Evolutionary conservation across 345 rosid genomes (phyloP).

Genomic region (Euphorbia tirucalli): DNA sequence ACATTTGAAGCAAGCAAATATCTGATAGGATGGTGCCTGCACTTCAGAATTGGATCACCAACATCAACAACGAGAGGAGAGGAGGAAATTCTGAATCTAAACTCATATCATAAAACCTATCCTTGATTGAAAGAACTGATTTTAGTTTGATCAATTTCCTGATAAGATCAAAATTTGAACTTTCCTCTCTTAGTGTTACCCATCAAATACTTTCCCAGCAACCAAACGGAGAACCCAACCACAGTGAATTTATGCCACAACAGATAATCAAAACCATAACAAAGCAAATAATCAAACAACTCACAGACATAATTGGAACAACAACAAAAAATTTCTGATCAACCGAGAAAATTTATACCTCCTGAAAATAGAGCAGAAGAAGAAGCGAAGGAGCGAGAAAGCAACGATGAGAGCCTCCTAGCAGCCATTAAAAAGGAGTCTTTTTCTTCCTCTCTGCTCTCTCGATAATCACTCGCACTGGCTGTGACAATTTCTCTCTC

Average conservation of each 20-base stretch:
- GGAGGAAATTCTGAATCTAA: background rate
- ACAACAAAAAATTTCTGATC: background rate
- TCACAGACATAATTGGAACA: background rate
- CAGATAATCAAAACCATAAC: background rate
- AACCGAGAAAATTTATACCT: constrained; percentile 22
- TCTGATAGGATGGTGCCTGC: background rate
- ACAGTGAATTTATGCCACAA: background rate
- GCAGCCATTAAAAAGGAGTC: constrained; percentile 46
- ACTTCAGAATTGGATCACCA: background rate
- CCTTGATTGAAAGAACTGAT: background rate
- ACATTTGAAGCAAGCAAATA: background rate
- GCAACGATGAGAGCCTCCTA: constrained; percentile 41
- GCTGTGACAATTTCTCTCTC: background rate
- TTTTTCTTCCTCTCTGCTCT: too few relatives aligned
- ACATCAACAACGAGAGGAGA: background rate
- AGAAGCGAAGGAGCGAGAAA: constrained; percentile 52
- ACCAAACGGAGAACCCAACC: constrained; percentile 12
- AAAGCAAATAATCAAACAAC: background rate
- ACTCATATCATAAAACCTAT: background rate
- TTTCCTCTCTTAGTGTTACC: background rate
- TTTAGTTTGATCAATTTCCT: background rate
- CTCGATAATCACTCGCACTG: background rate
- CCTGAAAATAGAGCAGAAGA: constrained; percentile 26
- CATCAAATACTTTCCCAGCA: background rate
- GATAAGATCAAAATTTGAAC: background rate